phyloP scores from a whole-genome alignment of 768 basidiomycete species.

The Chalciporus piperatus region DNA sequence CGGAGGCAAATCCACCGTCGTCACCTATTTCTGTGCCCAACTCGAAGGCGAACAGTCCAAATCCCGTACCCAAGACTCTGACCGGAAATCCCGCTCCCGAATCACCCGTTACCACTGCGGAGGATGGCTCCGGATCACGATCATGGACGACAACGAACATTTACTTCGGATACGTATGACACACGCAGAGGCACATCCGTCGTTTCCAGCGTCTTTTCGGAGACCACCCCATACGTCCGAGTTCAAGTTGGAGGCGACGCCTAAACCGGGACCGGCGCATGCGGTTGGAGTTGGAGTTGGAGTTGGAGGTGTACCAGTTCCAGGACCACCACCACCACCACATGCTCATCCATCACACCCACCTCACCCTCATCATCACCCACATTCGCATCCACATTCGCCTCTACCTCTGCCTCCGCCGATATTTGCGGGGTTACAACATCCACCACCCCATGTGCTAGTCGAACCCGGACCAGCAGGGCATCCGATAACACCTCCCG shows the following conservation, averaged over 20 bases:
- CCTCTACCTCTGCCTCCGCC: conserved; percentile 21
- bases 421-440: conserved; percentile 23
- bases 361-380: conserved; percentile 21
- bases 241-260: conserved; percentile 30
- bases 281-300: background rate
- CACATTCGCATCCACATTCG: conserved; percentile 19
- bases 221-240: conserved; percentile 32
- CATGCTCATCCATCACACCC: conserved; percentile 17
- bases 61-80: conserved; percentile 31
- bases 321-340: conserved; percentile 4
- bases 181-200: conserved; percentile 33
- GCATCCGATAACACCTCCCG: conserved; percentile 10
- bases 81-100: conserved; percentile 34
- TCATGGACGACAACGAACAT: conserved; percentile 35
- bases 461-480: conserved; percentile 18
- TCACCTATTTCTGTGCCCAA: conserved; percentile 35
- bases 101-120: conserved; percentile 35
- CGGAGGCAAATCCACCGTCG: conserved; percentile 34
- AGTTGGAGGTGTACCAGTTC: conserved; percentile 5
- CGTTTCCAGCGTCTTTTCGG: conserved; percentile 33
- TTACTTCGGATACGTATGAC: conserved; percentile 36
- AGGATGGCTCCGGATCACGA: conserved; percentile 35
- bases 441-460: conserved; percentile 15
- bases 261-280: conserved; percentile 18
- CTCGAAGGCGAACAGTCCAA: conserved; percentile 35